Evolutionary conservation across 331 rosid species (phyloP).

Genomic region (Phaseolus coccineus): DNA sequence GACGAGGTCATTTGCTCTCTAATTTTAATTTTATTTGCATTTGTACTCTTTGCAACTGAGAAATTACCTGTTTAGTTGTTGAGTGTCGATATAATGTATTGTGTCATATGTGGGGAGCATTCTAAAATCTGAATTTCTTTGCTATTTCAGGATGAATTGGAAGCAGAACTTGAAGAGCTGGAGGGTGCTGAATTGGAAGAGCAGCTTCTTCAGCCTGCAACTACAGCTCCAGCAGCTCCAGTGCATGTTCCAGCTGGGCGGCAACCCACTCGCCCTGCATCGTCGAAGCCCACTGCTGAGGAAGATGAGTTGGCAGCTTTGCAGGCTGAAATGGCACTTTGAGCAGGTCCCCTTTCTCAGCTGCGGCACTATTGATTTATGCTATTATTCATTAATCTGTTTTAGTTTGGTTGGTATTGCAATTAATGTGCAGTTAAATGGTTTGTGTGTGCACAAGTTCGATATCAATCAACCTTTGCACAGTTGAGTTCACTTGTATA

Average conservation of each 20-base stretch:
- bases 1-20: constrained; percentile 70
- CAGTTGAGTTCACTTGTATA: constrained; percentile 26
- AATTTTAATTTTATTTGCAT: neutral
- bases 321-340: constrained; percentile 99
- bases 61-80: neutral
- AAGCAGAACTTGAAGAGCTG: constrained; percentile 98
- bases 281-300: constrained; percentile 78
- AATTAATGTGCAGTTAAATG: constrained; percentile 28
- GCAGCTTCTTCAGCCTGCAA: constrained; percentile 94
- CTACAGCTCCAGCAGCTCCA: constrained; percentile 86
- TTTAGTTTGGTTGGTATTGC: constrained; percentile 40
- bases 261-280: constrained; percentile 68
- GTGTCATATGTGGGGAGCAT: constrained; percentile 21
- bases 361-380: constrained; percentile 25
- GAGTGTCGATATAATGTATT: neutral
- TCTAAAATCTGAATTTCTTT: constrained; percentile 35
- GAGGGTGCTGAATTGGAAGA: constrained; percentile 99
- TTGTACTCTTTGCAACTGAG: neutral
- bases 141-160: constrained; percentile 89
- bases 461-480: constrained; percentile 34
- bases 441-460: constrained; percentile 30
- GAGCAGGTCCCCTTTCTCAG: constrained; percentile 56
- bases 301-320: constrained; percentile 95
- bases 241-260: constrained; percentile 74
- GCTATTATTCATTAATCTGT: constrained; percentile 23